Conservation (phyloP, 148 eudicot species). For the Pharnaceum exiguum region DNA sequence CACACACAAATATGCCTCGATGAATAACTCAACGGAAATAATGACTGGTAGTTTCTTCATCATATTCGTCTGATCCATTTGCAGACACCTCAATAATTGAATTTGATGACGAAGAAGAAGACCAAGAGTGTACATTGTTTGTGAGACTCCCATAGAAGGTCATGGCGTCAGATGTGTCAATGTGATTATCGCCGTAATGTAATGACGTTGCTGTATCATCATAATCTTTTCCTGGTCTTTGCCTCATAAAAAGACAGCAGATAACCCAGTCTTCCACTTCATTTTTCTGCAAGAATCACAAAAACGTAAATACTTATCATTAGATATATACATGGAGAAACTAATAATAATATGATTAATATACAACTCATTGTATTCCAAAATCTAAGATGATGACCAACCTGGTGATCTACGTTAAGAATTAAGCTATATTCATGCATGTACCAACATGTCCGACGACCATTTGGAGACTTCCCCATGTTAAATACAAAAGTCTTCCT, state of each 20-base stretch:
- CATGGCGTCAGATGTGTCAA: not conserved
- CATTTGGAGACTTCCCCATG: slow-evolving; percentile 37
- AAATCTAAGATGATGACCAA: not conserved
- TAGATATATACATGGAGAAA: no score
- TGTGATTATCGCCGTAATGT: not conserved
- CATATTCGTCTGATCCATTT: slow-evolving; percentile 10
- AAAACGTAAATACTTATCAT: not conserved
- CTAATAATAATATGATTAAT: no score
- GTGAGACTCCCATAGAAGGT: not conserved
- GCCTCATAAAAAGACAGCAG: slow-evolving; percentile 43
- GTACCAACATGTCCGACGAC: slow-evolving; percentile 47
- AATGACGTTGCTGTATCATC: slow-evolving; percentile 3
- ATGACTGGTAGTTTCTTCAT: slow-evolving; percentile 16
- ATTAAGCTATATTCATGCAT: slow-evolving; percentile 63
- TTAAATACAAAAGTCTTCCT: slow-evolving; percentile 51
- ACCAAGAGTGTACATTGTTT: slow-evolving; percentile 9
- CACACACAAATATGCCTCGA: no score
- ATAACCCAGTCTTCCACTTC: slow-evolving; percentile 44
- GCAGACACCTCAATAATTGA: slow-evolving; percentile 30
- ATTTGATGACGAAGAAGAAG: slow-evolving; percentile 36
- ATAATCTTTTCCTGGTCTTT: slow-evolving; percentile 8
- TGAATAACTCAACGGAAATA: no score
- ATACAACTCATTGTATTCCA: no score
- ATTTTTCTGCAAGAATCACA: slow-evolving; percentile 17
- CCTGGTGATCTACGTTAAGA: not conserved